These are phyloP conservation scores for Poa annua DNA, from an alignment of 176 grass and related monocot genomes.

Conservation along the genomic window DNA sequence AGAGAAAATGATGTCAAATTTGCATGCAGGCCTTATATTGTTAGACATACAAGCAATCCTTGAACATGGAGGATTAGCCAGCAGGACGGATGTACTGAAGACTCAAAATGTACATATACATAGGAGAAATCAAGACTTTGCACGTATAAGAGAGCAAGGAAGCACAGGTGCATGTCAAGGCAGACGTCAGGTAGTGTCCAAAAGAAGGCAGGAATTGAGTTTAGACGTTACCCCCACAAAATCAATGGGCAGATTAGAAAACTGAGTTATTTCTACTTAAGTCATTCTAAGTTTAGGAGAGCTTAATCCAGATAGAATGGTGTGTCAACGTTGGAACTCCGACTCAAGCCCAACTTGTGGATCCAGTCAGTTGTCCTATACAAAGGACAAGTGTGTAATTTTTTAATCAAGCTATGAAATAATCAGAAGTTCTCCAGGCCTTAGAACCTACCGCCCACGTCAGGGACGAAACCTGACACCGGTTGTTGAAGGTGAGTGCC, in stretches of 20 bases:
- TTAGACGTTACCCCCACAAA: neutral
- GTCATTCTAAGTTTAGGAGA: too few species aligned
- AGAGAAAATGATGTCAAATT: neutral
- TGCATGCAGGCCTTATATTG: neutral
- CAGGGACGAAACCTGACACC: neutral
- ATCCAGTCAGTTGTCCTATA: neutral
- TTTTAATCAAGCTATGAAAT: neutral
- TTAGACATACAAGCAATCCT: slow-evolving; percentile 13
- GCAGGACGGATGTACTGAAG: neutral
- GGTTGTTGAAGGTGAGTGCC: neutral
- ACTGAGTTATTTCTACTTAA: too few species aligned
- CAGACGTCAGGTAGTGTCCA: neutral
- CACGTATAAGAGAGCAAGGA: neutral
- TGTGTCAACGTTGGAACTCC: neutral
- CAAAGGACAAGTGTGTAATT: neutral
- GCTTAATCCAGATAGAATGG: too few species aligned
- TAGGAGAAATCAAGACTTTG: neutral
- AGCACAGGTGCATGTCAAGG: neutral
- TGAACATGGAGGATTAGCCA: neutral
- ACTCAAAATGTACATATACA: slow-evolving; percentile 3
- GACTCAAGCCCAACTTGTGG: neutral
- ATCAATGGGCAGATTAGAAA: neutral
- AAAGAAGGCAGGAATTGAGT: neutral
- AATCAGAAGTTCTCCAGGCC: neutral
- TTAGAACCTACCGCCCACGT: neutral